A percentile compares a stretch with the other conserved stretches of the same genome.
Evolutionary conservation across 129 eudicot species (phyloP).

Genomic region (Calendula officinalis): DNA sequence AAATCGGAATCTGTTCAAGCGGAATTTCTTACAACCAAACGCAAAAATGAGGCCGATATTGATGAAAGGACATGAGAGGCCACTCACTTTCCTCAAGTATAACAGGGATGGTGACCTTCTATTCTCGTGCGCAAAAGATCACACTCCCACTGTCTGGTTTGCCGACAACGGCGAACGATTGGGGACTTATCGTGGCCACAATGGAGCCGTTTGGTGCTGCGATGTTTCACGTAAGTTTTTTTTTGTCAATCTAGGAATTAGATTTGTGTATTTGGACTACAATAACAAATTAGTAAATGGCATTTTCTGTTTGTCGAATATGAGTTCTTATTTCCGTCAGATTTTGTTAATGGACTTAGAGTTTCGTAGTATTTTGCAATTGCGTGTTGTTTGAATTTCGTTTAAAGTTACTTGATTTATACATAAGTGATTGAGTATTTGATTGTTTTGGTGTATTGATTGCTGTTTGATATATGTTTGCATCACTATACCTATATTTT

Average conservation of each 20-base stretch:
- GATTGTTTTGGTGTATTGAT: background rate
- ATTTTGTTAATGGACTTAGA: too few relatives aligned
- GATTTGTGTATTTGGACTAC: background rate
- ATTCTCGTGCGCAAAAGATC: constrained; percentile 94
- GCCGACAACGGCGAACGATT: constrained; percentile 93
- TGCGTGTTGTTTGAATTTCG: background rate
- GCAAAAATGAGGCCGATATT: constrained; percentile 85
- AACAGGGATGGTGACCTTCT: constrained; percentile 93
- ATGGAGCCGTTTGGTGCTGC: constrained; percentile 97
- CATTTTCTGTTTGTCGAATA: background rate
- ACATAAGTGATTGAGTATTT: background rate
- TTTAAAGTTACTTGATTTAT: background rate
- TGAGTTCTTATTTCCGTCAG: too few relatives aligned
- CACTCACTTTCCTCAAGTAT: constrained; percentile 79
- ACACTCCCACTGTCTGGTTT: constrained; percentile 93
- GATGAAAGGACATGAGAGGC: constrained; percentile 99
- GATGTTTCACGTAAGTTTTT: constrained; percentile 57
- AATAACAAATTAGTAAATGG: background rate
- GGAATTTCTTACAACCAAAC: background rate
- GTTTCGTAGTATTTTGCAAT: background rate
- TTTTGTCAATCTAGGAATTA: background rate
- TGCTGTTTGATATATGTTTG: constrained; percentile 3
- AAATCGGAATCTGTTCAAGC: background rate
- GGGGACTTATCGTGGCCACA: constrained; percentile 93
- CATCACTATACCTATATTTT: too few relatives aligned